Percentiles rank a stretch among this genome's conserved stretches.
Conservation (phyloP, 1,139 yeast species). For the Zygosaccharomyces pseudobailii region DNA sequence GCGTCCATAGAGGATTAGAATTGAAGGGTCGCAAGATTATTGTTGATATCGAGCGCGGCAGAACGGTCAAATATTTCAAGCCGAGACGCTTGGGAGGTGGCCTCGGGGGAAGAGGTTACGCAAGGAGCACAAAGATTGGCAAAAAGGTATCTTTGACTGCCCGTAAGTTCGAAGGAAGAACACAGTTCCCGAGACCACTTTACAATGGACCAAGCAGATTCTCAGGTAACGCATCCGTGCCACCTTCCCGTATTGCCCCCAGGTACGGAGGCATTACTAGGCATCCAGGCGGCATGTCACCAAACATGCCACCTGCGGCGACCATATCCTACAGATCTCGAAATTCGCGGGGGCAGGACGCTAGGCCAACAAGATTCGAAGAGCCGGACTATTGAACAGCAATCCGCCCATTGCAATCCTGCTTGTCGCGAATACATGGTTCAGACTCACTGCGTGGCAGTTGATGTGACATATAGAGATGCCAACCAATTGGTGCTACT, state of each 20-base stretch:
- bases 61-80: constrained; percentile 70
- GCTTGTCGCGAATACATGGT: not conserved
- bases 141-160: not conserved
- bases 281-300: not conserved
- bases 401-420: not conserved
- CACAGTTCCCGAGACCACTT: constrained; percentile 7
- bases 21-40: constrained; percentile 52
- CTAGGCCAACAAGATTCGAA: constrained; percentile 6
- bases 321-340: constrained; percentile 26
- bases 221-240: constrained; percentile 5
- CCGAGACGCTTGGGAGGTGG: constrained; percentile 81
- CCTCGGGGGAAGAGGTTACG: constrained; percentile 56
- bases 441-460: not conserved
- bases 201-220: constrained; percentile 15
- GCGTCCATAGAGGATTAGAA: constrained; percentile 40
- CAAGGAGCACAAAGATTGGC: constrained; percentile 22
- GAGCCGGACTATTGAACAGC: constrained; percentile 11
- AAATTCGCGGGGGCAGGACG: constrained; percentile 20
- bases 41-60: constrained; percentile 81
- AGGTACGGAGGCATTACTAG: not conserved
- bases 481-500: no score
- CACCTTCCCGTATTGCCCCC: not conserved
- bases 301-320: constrained; percentile 2
- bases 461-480: not conserved
- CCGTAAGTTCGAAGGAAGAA: constrained; percentile 1